These are phyloP conservation scores for Salvia hispanica DNA, from an alignment of 257 asterid species.

Conservation along the genomic window DNA sequence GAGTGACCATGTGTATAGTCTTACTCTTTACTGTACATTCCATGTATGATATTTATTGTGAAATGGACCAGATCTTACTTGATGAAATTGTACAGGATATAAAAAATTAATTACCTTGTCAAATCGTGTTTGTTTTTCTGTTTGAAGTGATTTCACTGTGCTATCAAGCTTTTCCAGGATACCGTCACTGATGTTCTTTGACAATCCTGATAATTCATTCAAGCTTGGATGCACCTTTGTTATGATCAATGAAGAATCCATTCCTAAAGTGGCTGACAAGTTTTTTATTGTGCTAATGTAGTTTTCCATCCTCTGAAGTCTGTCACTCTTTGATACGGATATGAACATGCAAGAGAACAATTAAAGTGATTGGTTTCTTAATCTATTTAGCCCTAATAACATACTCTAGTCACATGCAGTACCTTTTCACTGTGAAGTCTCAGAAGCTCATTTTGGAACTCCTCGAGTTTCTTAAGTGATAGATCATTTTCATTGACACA, in stretches of 20 bases:
- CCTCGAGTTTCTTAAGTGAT: slow-evolving; percentile 79
- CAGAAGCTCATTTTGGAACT: slow-evolving; percentile 85
- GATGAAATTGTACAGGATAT: slow-evolving; percentile 3
- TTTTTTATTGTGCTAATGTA: slow-evolving; percentile 63
- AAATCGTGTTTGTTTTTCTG: slow-evolving; percentile 73
- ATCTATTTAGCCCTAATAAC: slow-evolving; percentile 6
- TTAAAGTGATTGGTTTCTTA: slow-evolving; percentile 19
- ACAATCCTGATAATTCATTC: slow-evolving; percentile 82
- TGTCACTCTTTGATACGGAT: slow-evolving; percentile 60
- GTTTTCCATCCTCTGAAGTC: slow-evolving; percentile 82
- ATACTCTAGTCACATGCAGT: slow-evolving; percentile 13
- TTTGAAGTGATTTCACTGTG: slow-evolving; percentile 74
- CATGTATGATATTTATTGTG: neutral
- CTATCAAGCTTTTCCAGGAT: slow-evolving; percentile 73
- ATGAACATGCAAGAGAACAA: slow-evolving; percentile 22
- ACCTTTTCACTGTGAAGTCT: slow-evolving; percentile 90
- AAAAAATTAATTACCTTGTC: slow-evolving; percentile 57
- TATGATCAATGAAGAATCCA: slow-evolving; percentile 86
- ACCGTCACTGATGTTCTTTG: slow-evolving; percentile 82
- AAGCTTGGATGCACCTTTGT: slow-evolving; percentile 98
- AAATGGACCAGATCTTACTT: slow-evolving; percentile 14
- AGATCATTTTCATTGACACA: slow-evolving; percentile 73
- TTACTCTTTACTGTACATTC: neutral
- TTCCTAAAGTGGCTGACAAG: slow-evolving; percentile 77
- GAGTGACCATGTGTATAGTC: neutral